These are phyloP conservation scores for Butyriboletus appendiculatus DNA, from an alignment of 1,284 basidiomycete genomes.

Conservation along the genomic window DNA sequence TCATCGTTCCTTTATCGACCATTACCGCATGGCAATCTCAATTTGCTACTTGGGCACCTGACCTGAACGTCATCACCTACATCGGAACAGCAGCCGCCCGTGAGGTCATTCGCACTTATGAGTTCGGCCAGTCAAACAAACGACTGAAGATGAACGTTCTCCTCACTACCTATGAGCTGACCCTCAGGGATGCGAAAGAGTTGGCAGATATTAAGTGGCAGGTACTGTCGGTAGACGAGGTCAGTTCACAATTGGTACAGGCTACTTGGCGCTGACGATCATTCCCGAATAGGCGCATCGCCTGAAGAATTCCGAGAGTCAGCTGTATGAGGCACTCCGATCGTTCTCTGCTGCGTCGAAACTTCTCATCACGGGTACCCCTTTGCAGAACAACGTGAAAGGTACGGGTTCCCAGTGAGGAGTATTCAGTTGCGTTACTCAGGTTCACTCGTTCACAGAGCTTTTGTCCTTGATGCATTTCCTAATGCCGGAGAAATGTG, in stretches of 20 bases:
- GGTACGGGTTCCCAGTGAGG: constrained; percentile 51
- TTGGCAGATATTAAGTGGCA: constrained; percentile 98
- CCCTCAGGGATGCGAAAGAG: constrained; percentile 89
- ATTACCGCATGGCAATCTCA: constrained; percentile 98
- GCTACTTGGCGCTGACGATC: constrained; percentile 11
- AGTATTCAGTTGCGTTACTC: constrained; percentile 1
- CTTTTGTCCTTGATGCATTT: constrained; percentile 98
- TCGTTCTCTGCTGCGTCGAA: constrained; percentile 91
- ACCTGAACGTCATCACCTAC: constrained; percentile 96
- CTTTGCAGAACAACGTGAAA: constrained; percentile 98
- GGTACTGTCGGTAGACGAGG: constrained; percentile 94
- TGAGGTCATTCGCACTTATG: constrained; percentile 89
- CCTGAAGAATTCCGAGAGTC: constrained; percentile 96
- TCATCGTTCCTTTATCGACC: constrained; percentile 97
- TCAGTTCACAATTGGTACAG: constrained; percentile 33
- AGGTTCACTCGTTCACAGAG: constrained; percentile 53
- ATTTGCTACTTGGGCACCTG: constrained; percentile 95
- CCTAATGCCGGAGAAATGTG: constrained; percentile 97
- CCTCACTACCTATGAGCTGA: constrained; percentile 97
- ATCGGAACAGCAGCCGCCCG: constrained; percentile 90
- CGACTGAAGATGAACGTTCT: constrained; percentile 97
- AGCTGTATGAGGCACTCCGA: constrained; percentile 92
- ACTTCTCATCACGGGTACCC: constrained; percentile 97
- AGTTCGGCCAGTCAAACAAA: constrained; percentile 86
- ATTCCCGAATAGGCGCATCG: constrained; percentile 77